phyloP scores from a whole-genome alignment of 176 grass and related monocot genomes.

The Carex kokanica region DNA sequence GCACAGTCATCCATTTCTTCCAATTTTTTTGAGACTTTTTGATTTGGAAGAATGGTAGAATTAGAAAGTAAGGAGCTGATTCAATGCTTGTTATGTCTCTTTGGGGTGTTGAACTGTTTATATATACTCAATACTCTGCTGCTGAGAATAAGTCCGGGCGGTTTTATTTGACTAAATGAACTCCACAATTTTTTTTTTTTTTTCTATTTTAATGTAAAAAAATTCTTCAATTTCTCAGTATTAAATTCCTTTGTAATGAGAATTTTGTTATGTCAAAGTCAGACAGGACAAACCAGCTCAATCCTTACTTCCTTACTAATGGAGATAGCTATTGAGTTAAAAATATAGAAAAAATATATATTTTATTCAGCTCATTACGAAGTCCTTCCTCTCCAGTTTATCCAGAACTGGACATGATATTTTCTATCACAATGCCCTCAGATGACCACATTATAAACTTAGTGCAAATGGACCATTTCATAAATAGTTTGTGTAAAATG shows the following conservation, averaged over 20 bases:
- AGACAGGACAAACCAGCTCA: conserved; percentile 20
- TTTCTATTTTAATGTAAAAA: not conserved
- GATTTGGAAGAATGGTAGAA: not conserved
- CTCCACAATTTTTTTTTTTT: not conserved
- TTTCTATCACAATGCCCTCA: not conserved
- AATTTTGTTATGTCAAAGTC: conserved; percentile 23
- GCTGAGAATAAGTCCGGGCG: not conserved
- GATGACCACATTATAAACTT: not conserved
- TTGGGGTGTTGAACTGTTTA: not conserved
- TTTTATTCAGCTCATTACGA: not conserved
- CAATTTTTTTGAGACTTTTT: not conserved
- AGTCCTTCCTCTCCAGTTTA: not conserved
- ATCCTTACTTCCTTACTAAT: not conserved
- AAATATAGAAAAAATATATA: not conserved
- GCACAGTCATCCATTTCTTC: conserved; percentile 37
- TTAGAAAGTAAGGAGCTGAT: conserved; percentile 16
- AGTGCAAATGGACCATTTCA: not conserved
- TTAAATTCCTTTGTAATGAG: conserved; percentile 14
- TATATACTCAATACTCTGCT: conserved; percentile 32
- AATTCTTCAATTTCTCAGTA: not conserved
- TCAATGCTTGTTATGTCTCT: conserved; percentile 7
- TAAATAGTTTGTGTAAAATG: conserved; percentile 6
- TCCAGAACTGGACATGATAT: not conserved
- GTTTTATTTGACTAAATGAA: conserved; percentile 37
- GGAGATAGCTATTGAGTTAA: not conserved